phyloP scores from a whole-genome alignment of 2,329 filamentous ascomycete genomes.

The Scopulariopsis brevicaulis region DNA sequence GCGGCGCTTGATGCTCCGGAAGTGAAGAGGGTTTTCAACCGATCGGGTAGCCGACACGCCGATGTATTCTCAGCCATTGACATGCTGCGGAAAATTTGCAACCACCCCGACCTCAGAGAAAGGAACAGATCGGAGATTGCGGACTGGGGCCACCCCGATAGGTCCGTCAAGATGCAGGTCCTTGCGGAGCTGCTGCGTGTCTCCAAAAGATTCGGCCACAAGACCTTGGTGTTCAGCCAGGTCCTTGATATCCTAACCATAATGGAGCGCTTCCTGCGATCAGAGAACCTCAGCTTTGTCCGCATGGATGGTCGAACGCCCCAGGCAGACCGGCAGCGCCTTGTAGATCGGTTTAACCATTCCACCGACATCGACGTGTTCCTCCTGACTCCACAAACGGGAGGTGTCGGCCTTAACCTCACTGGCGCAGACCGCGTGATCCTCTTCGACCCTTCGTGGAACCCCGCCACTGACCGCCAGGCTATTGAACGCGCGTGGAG shows the following conservation, averaged over 20 bases:
- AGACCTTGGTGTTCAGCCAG: slow-evolving; percentile 86
- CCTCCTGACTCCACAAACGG: slow-evolving; percentile 88
- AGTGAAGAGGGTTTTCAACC: slow-evolving; percentile 8
- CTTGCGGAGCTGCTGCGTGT: slow-evolving; percentile 77
- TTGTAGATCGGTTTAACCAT: slow-evolving; percentile 90
- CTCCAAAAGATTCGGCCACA: slow-evolving; percentile 86
- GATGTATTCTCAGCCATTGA: slow-evolving; percentile 68
- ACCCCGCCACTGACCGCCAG: slow-evolving; percentile 91
- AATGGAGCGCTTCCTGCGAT: slow-evolving; percentile 67
- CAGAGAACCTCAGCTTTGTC: slow-evolving; percentile 62
- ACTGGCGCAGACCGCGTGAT: slow-evolving; percentile 94
- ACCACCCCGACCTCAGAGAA: slow-evolving; percentile 68
- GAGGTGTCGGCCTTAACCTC: slow-evolving; percentile 84
- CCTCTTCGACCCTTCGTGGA: slow-evolving; percentile 98
- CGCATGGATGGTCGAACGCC: slow-evolving; percentile 92
- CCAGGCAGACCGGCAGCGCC: slow-evolving; percentile 74
- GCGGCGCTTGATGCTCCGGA: slow-evolving; percentile 7
- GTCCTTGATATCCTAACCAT: slow-evolving; percentile 94
- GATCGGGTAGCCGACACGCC: background rate
- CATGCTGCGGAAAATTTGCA: slow-evolving; percentile 89
- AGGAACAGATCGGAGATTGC: slow-evolving; percentile 4
- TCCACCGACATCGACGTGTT: slow-evolving; percentile 74
- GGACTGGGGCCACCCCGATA: slow-evolving; percentile 63
- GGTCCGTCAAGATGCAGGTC: slow-evolving; percentile 94
- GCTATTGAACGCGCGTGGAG: slow-evolving; percentile 94